Evolutionary conservation across 768 basidiomycete genomes (phyloP), one percentile per base, ranked within the genome.

Genomic region (Mycena rebaudengoi): DNA sequence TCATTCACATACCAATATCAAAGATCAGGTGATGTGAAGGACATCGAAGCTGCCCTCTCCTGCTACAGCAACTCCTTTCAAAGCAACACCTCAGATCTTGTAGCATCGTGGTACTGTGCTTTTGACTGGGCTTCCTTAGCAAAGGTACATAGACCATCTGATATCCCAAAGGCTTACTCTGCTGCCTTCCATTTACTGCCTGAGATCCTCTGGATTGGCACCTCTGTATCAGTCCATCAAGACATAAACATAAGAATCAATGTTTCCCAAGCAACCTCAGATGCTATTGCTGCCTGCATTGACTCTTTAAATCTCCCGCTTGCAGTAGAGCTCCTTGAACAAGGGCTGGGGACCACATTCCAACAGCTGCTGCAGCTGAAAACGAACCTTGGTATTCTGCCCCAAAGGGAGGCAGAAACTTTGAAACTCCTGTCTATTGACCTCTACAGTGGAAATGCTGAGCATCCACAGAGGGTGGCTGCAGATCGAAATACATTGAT

Each of bases 271-370:
- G 18, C 11, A 4, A 26, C 30, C 13, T 57, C 55, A 4, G 18
- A n/a, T 37, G 44, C 55, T 5, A 48, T 33, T 13, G 25, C 16
- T 8, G 16, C 29, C 14, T 56, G 54, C 10, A 45, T 56, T 35
- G 23, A 46, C 4, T 11, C n/a, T 23, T 8, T 3, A 5, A 3
- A 56, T 35, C 32, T 57, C 20, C 4, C 4, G 6, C 32, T 37
- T 25, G 55, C 25, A 39, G 16, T 57, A 14, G 30, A 57, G 18
- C 3, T 57, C 20, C n/a, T 57, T 4, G 44, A 57, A 18, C 55
- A 57, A 46, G 55, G 55, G 14, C 4, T 57, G 14, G 55, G 29
- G n/a, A 57, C 33, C 32, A 46, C 25, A 28, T 57, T 57, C n/a
- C 55, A 57, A 37, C 55, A 57, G n/a, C 6, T 48, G 32, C 26